Percentiles rank a stretch among this genome's conserved stretches.
phyloP scores from a whole-genome alignment of 805 yeast species.

The Kodamaea sagamina region DNA sequence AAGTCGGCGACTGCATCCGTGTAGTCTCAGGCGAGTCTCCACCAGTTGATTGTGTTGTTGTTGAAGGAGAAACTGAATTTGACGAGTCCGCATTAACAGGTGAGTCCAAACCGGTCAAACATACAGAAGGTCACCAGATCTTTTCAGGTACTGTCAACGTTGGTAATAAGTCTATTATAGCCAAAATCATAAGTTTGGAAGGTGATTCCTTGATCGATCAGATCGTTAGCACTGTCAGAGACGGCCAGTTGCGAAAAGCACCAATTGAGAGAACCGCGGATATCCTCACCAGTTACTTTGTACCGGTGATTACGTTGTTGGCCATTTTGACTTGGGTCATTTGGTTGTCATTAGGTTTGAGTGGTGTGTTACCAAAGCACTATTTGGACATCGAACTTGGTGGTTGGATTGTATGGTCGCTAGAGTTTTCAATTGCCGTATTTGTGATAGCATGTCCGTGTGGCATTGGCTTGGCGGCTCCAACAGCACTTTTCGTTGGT shows the following conservation, averaged over 20 bases:
- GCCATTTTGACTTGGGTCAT: conserved; percentile 68
- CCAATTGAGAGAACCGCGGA: conserved; percentile 76
- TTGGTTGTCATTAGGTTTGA: conserved; percentile 62
- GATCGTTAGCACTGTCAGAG: conserved; percentile 67
- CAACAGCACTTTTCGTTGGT: conserved; percentile 80
- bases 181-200: conserved; percentile 56
- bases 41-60: conserved; percentile 56
- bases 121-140: conserved; percentile 60
- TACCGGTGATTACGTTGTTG: conserved; percentile 62
- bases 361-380: conserved; percentile 52
- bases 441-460: conserved; percentile 87
- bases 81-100: conserved; percentile 67
- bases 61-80: conserved; percentile 50
- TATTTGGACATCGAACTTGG: conserved; percentile 68
- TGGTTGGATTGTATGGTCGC: conserved; percentile 77
- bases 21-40: conserved; percentile 61
- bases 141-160: conserved; percentile 72
- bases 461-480: conserved; percentile 83
- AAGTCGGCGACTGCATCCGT: conserved; percentile 51
- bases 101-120: conserved; percentile 60
- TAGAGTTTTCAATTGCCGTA: conserved; percentile 75
- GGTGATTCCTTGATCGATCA: conserved; percentile 70
- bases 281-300: conserved; percentile 66
- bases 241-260: conserved; percentile 71
- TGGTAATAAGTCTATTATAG: conserved; percentile 56